Conservation (phyloP, 371 early-diverging fungal species). For the Mortierella sp. region DNA sequence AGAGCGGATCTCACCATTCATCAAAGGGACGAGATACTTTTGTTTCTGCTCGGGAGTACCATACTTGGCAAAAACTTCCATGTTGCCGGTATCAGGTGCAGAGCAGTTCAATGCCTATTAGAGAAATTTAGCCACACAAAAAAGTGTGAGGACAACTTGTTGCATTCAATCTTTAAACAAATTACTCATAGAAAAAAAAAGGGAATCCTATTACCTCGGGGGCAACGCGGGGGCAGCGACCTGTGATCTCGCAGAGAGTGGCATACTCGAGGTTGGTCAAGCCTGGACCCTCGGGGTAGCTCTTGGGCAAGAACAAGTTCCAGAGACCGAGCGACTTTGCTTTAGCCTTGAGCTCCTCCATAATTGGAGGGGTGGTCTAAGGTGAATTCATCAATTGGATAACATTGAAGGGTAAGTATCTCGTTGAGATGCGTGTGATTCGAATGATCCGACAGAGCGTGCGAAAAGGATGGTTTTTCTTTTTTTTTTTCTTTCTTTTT, state of each 20-base stretch:
- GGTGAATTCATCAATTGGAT: neutral
- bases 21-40: constrained; percentile 86
- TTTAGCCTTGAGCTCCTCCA: constrained; percentile 90
- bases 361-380: constrained; percentile 81
- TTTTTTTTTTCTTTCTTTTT: no score
- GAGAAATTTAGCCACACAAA: neutral
- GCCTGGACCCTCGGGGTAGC: constrained; percentile 86
- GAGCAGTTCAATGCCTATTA: constrained; percentile 87
- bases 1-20: constrained; percentile 93
- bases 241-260: constrained; percentile 90
- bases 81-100: constrained; percentile 99
- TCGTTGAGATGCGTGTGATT: neutral
- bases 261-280: constrained; percentile 96
- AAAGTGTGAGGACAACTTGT: neutral
- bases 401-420: neutral
- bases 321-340: constrained; percentile 93
- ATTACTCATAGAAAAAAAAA: neutral
- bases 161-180: neutral
- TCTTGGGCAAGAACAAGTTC: constrained; percentile 92
- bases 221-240: constrained; percentile 81
- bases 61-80: constrained; percentile 98
- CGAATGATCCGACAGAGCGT: neutral
- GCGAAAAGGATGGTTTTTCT: no score
- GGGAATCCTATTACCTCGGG: constrained; percentile 78
- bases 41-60: constrained; percentile 89